Conservation (phyloP, 495 filamentous ascomycete species). For the Penicillium coprophilum region DNA sequence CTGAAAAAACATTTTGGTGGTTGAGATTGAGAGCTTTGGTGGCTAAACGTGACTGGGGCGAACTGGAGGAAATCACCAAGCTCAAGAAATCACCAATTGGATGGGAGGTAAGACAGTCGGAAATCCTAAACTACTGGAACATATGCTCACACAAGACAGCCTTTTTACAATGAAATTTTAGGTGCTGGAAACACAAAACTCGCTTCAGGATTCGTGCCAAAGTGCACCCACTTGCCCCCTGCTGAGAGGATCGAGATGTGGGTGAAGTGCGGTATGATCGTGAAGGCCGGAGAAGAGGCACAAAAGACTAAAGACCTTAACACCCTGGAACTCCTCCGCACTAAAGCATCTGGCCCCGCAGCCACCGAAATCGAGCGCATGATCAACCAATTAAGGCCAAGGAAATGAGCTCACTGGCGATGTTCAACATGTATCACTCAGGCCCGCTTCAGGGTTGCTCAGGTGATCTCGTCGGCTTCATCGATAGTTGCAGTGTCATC, state of each 20-base stretch:
- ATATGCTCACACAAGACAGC: conserved; percentile 48
- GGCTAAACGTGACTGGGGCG: conserved; percentile 83
- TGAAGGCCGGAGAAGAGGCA: conserved; percentile 91
- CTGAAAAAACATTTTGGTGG: conserved; percentile 90
- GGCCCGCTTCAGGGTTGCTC: conserved; percentile 23
- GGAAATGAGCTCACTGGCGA: conserved; percentile 37
- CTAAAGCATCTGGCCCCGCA: conserved; percentile 55
- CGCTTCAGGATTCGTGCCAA: conserved; percentile 80
- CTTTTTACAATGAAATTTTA: conserved; percentile 87
- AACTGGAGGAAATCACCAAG: conserved; percentile 78
- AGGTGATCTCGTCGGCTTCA: conserved; percentile 48
- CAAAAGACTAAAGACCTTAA: conserved; percentile 75
- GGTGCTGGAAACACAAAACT: conserved; percentile 88
- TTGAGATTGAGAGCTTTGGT: conserved; percentile 85
- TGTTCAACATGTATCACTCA: conserved; percentile 11
- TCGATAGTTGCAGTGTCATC: conserved; percentile 31
- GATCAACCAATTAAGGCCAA: conserved; percentile 55
- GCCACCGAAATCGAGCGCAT: conserved; percentile 60
- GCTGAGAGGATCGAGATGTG: conserved; percentile 86
- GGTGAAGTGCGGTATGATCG: conserved; percentile 88
- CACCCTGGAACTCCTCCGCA: conserved; percentile 58
- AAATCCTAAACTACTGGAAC: conserved; percentile 13
- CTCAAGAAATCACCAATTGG: conserved; percentile 84
- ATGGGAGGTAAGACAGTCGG: conserved; percentile 70
- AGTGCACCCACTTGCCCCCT: conserved; percentile 65